Percentiles rank a stretch among this genome's conserved stretches.
Conservation (phyloP, 2,329 filamentous ascomycete genomes). For the Colletotrichum sp. region DNA sequence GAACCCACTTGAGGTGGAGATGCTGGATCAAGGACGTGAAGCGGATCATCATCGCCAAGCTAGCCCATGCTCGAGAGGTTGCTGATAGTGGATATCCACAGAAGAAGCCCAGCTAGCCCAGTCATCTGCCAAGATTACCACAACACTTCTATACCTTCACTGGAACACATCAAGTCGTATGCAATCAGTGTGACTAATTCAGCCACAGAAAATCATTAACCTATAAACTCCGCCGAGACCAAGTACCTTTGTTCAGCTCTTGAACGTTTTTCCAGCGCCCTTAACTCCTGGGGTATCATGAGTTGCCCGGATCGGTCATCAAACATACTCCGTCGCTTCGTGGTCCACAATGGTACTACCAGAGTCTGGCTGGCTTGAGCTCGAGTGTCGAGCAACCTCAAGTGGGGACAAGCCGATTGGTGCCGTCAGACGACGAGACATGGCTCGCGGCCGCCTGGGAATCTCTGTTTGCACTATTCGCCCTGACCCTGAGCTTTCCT, state of each 20-base stretch:
- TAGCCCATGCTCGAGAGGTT: background rate
- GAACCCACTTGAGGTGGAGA: rapidly evolving
- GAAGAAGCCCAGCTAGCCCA: rapidly evolving
- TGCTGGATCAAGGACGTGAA: rapidly evolving
- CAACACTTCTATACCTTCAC: rapidly evolving
- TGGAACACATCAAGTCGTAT: background rate
- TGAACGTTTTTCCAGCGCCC: background rate
- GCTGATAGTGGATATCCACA: background rate
- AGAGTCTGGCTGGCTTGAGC: background rate
- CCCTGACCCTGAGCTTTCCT: background rate
- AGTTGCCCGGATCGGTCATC: background rate
- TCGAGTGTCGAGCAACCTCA: background rate
- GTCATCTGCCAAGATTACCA: rapidly evolving
- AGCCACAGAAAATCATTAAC: background rate
- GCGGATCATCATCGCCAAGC: background rate
- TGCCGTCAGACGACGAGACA: background rate
- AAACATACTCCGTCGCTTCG: slow-evolving; percentile 1
- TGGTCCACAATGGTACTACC: background rate
- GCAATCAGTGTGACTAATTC: background rate
- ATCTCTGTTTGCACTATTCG: background rate
- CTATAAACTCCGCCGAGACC: background rate
- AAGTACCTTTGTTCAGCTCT: background rate
- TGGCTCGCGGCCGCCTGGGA: background rate
- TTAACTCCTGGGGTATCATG: slow-evolving; percentile 8
- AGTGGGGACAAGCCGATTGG: background rate